phyloP scores from a whole-genome alignment of 352 stramenopile genomes.

The Phytopythium montanum region DNA sequence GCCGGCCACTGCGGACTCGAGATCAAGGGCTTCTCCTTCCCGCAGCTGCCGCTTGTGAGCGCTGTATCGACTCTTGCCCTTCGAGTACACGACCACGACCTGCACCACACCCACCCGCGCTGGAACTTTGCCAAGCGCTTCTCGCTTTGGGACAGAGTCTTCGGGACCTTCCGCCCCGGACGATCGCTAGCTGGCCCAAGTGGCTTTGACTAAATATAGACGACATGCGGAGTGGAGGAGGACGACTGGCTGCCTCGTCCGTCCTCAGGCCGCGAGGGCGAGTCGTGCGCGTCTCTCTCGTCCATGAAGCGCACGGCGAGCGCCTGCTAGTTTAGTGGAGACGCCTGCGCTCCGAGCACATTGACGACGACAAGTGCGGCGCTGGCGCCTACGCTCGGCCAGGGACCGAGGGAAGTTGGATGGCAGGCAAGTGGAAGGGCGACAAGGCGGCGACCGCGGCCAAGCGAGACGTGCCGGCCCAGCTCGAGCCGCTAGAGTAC shows the following conservation, averaged over 20 bases:
- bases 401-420: not conserved
- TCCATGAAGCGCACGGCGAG: not conserved
- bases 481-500: slow-evolving; percentile 61
- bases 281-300: not conserved
- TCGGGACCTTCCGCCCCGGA: slow-evolving; percentile 63
- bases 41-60: slow-evolving; percentile 74
- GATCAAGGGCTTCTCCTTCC: slow-evolving; percentile 84
- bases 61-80: slow-evolving; percentile 46
- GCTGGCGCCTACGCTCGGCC: not conserved
- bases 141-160: slow-evolving; percentile 83
- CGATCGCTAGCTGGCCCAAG: slow-evolving; percentile 7
- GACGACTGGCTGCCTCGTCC: not conserved
- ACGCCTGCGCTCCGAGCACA: not conserved
- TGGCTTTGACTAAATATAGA: slow-evolving; percentile 4
- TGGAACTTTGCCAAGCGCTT: slow-evolving; percentile 91
- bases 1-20: slow-evolving; percentile 80
- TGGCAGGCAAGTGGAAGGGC: slow-evolving; percentile 30
- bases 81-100: slow-evolving; percentile 77
- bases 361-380: not conserved
- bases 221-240: not conserved
- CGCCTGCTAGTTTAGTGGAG: not conserved
- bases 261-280: not conserved
- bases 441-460: slow-evolving; percentile 24
- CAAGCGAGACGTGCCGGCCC: slow-evolving; percentile 39
- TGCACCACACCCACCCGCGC: slow-evolving; percentile 78